Conservation (phyloP, 78 protist genomes). For the Polysphondylium violaceum region DNA sequence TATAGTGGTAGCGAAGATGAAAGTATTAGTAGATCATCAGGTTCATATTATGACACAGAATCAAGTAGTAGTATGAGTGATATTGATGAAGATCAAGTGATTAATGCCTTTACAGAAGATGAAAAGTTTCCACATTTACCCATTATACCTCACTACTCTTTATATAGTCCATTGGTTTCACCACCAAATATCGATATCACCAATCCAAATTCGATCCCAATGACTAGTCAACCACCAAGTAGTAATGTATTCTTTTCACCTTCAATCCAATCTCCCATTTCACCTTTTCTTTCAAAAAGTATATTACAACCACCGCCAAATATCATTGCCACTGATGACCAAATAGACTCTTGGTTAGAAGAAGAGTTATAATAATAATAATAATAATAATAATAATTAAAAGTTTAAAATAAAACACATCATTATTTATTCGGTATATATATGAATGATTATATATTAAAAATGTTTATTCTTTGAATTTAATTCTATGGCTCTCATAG, state of each 20-base stretch:
- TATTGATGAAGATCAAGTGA: conserved; percentile 26
- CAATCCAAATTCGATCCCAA: background rate
- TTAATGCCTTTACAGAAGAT: too few species aligned
- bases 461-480: too few species aligned
- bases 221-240: background rate
- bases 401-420: too few species aligned
- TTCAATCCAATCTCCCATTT: background rate
- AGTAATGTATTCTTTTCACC: background rate
- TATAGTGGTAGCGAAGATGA: conserved; percentile 9
- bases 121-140: too few species aligned
- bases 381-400: too few species aligned
- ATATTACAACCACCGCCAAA: background rate
- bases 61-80: conserved; percentile 38
- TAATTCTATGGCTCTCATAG: too few species aligned
- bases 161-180: too few species aligned
- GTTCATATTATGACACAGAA: conserved; percentile 2
- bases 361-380: too few species aligned
- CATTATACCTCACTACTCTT: too few species aligned
- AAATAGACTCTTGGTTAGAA: background rate
- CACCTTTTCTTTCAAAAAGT: background rate
- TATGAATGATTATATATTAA: too few species aligned
- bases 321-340: background rate
- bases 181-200: background rate
- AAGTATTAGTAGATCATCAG: conserved; percentile 20
- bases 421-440: too few species aligned